Base-by-base conservation (phyloP, 179 eudicot species). In the Pouteria campechiana region DNA sequence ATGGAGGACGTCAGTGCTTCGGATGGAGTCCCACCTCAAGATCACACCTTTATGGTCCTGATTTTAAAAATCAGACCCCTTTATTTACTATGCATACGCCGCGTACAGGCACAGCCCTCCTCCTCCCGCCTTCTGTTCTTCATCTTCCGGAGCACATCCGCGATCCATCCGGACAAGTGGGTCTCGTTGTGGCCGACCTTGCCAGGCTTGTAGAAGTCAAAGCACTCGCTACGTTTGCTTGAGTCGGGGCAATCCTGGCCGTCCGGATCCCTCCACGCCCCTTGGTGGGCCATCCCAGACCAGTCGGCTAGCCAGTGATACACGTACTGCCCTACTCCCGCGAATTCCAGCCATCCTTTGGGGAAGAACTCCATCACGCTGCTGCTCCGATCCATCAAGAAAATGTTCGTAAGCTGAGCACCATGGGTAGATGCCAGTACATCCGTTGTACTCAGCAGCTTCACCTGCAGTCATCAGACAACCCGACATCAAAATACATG, bases 351-450 rank as follows among this genome's bases (percentile, higher is more conserved):
- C 97, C 97, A 88, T 0, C 97, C 97, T 44, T 80, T 78, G 3
- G 94, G 94, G 51, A 73, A 87, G 52, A 87, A 75, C 43, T 87
- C 96, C 81, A 87, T 65, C 0, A 83, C 87, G 27, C 87, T 83
- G 72, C 92, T 87, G 53, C 80, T 80, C 44, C 79, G 64, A 18
- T 87, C 75, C 96, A 83, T 87, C 6, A 83, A 55, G 61, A 84
- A 63, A 76, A 83, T 59, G 81, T 80, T 88, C 21, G 97, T 65
- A 29, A 80, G 42, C 41, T 88, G 97, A 2, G 88, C 97, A 6
- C 97, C 94, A 38, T 83, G 97, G 25, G 97, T 69, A 10, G 94
- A 73, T 18, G 73, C 32, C 62, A 88, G 38, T 2, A 88, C 57
- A 48, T 88, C 94, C 3, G 97, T 77, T 43, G 4, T 10, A 34